Evolutionary conservation across 202 grass and related monocot species (phyloP).

Genomic region (Zoysia matrella): DNA sequence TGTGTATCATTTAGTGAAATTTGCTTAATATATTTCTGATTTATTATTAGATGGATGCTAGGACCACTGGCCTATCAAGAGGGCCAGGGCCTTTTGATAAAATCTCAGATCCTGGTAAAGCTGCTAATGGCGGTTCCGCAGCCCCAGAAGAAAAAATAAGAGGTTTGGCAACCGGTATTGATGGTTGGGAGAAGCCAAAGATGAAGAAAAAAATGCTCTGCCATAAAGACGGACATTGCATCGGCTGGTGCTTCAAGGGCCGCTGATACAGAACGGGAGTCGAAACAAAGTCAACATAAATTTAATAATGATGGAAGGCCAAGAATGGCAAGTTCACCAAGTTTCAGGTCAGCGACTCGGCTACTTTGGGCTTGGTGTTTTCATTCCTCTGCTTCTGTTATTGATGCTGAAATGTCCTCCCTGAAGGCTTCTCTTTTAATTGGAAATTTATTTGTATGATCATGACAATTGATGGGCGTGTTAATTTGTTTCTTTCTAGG

Average conservation of each 20-base stretch:
- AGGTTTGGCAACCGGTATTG: constrained; percentile 63
- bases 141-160: constrained; percentile 69
- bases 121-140: constrained; percentile 51
- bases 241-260: constrained; percentile 52
- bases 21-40: constrained; percentile 44
- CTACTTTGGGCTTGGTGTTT: constrained; percentile 29
- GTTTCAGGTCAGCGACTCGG: constrained; percentile 66
- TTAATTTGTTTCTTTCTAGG: constrained; percentile 27
- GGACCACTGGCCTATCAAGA: constrained; percentile 58
- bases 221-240: constrained; percentile 70
- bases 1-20: constrained; percentile 16
- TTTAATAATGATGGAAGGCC: constrained; percentile 62
- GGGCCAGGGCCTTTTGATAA: constrained; percentile 59
- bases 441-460: constrained; percentile 1
- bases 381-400: constrained; percentile 42
- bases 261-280: constrained; percentile 64
- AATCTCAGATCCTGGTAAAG: constrained; percentile 72
- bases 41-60: constrained; percentile 89
- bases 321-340: constrained; percentile 58
- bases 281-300: constrained; percentile 77
- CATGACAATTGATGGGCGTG: constrained; percentile 6
- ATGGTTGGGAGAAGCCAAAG: constrained; percentile 86
- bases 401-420: constrained; percentile 32
- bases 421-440: not conserved
- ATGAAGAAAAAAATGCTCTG: constrained; percentile 88